phyloP scores from a whole-genome alignment of 179 eudicot species.

The Beta corolliflora region DNA sequence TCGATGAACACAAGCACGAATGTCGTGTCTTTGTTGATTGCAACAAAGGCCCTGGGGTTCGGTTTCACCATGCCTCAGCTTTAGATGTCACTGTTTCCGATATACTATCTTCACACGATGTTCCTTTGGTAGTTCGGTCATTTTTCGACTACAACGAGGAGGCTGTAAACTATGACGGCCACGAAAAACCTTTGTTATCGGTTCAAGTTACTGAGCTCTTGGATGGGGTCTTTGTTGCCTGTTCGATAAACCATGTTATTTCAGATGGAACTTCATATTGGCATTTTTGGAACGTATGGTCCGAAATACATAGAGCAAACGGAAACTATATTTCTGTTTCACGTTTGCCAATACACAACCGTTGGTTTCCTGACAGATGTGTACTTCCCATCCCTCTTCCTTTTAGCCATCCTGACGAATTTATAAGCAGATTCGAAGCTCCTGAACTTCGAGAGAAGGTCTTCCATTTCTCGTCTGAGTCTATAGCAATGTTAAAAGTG shows the following conservation, averaged over 20 bases:
- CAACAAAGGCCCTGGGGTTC: conserved; percentile 25
- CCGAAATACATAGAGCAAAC: conserved; percentile 23
- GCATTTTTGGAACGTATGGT: conserved; percentile 35
- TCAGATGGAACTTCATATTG: conserved; percentile 31
- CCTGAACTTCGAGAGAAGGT: conserved; percentile 27
- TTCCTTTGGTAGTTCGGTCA: conserved; percentile 23
- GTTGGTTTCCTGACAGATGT: conserved; percentile 29
- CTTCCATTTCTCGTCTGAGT: conserved; percentile 24
- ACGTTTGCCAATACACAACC: not conserved
- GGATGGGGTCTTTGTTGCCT: conserved; percentile 27
- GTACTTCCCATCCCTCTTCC: conserved; percentile 20
- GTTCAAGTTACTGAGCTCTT: conserved; percentile 31
- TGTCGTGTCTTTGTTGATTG: conserved; percentile 21
- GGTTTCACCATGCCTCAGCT: conserved; percentile 23
- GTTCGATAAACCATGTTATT: conserved; percentile 16
- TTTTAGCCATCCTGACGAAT: conserved; percentile 25
- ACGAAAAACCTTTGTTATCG: conserved; percentile 22
- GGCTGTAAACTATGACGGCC: conserved; percentile 33
- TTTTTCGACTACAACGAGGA: conserved; percentile 26
- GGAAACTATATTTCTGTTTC: not conserved
- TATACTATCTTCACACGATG: conserved; percentile 21
- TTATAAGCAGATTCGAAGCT: conserved; percentile 17
- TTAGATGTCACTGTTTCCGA: conserved; percentile 21
- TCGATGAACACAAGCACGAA: conserved; percentile 8
- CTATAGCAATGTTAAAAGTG: conserved; percentile 6